These are phyloP conservation scores for Boletellus emodensis DNA, from an alignment of 768 basidiomycete genomes.

Conservation along the genomic window DNA sequence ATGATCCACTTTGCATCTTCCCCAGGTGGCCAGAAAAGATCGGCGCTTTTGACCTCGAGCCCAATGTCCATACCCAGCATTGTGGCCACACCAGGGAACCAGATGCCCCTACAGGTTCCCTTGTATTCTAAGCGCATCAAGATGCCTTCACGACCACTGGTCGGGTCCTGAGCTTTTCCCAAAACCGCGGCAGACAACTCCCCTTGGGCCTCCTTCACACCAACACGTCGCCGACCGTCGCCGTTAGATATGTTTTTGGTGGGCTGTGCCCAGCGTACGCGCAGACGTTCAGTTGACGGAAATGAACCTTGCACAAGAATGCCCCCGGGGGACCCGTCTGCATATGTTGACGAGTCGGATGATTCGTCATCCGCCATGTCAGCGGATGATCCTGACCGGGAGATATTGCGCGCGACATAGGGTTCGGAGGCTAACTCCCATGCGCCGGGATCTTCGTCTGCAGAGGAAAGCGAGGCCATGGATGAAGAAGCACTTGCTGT, in stretches of 20 bases:
- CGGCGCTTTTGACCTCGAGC: constrained; percentile 63
- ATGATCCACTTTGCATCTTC: constrained; percentile 55
- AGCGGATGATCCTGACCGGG: constrained; percentile 57
- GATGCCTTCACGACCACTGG: constrained; percentile 46
- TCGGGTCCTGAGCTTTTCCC: constrained; percentile 43
- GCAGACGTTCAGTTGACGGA: constrained; percentile 70
- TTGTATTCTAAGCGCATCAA: constrained; percentile 67
- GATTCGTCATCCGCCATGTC: constrained; percentile 82
- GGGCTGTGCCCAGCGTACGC: constrained; percentile 75
- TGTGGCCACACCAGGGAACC: constrained; percentile 82
- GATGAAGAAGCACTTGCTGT: constrained; percentile 50
- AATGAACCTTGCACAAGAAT: constrained; percentile 75
- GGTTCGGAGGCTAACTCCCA: constrained; percentile 82
- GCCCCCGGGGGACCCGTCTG: constrained; percentile 51
- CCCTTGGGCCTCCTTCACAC: constrained; percentile 62
- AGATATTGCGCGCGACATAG: constrained; percentile 56
- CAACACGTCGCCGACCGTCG: constrained; percentile 63
- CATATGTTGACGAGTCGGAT: constrained; percentile 59
- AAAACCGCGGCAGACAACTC: constrained; percentile 62
- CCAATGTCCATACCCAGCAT: constrained; percentile 74
- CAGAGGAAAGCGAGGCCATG: constrained; percentile 70
- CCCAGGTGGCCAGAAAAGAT: constrained; percentile 62
- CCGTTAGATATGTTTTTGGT: constrained; percentile 41
- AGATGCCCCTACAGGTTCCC: constrained; percentile 69
- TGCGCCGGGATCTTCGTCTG: constrained; percentile 60